Base-by-base conservation (phyloP, 75 land plant genomes). In the Ceratopteris richardii region DNA sequence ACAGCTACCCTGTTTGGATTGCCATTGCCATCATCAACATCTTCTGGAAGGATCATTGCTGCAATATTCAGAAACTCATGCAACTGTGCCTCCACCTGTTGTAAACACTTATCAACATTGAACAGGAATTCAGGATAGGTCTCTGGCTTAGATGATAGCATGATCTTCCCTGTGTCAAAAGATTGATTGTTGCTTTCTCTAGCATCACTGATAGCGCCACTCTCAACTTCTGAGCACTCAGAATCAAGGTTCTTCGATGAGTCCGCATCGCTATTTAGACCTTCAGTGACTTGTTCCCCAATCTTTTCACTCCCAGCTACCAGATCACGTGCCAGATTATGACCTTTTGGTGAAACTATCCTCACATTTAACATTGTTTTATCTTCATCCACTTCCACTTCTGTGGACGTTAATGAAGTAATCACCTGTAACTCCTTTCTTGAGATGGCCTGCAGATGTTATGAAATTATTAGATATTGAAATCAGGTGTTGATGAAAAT, bases 401-500 rank as follows among this genome's bases (percentile, higher is more conserved):
- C 68, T 10, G 47, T 36, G 23, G 69, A 63, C 9, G 73, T 63
- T 52, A 68, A 72, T 44, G 46, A 60, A 50, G 10, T 76, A 63
- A 87, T 80, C 31, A 87, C 56, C 39, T 74, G 77, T 31, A 70
- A 69, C 56, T 87, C 86, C 61, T 87, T 87, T 18, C 51, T 52
- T 52, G 86, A 80, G 62, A 87, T 87, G 50, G 85, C 91, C 91
- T 87, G 80, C 14, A 9, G 37, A n/a, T n/a, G n/a, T n/a, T n/a
- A n/a, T n/a, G n/a, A n/a, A n/a, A n/a, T n/a, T n/a, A n/a, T n/a
- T n/a, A n/a, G n/a, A n/a, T n/a, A n/a, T n/a, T n/a, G n/a, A n/a
- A n/a, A n/a, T n/a, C n/a, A n/a, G n/a, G n/a, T n/a, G n/a, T n/a
- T n/a, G n/a, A n/a, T n/a, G n/a, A n/a, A n/a, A n/a, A n/a, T n/a